Evolutionary conservation across 768 basidiomycete genomes (phyloP).

Genomic region (Kwoniella sp.): DNA sequence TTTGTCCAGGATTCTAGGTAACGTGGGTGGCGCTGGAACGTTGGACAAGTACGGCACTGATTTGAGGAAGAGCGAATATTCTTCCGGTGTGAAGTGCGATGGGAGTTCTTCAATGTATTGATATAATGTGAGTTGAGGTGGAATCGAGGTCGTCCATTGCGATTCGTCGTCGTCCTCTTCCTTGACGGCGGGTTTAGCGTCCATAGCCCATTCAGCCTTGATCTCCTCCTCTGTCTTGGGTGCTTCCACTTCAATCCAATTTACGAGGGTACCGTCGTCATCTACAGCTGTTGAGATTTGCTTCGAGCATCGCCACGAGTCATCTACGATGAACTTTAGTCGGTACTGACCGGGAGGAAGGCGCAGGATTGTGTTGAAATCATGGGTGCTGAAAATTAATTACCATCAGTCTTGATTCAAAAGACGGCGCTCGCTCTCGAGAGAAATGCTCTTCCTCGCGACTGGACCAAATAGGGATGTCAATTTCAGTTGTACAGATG

Average conservation of each 20-base stretch:
- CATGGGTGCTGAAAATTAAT: constrained; percentile 54
- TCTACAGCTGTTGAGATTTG: constrained; percentile 83
- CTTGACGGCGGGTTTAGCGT: constrained; percentile 35
- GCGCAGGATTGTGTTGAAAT: constrained; percentile 57
- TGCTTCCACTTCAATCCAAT: constrained; percentile 75
- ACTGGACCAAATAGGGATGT: neutral
- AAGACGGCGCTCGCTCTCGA: neutral
- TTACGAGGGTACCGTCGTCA: constrained; percentile 83
- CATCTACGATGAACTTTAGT: constrained; percentile 92
- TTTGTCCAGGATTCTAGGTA: constrained; percentile 90
- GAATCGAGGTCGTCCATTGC: constrained; percentile 78
- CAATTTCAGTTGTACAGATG: too few species aligned
- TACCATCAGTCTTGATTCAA: too few species aligned
- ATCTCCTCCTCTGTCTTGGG: constrained; percentile 52
- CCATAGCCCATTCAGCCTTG: constrained; percentile 49
- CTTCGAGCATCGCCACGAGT: constrained; percentile 68
- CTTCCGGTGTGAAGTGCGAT: constrained; percentile 44
- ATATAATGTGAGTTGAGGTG: constrained; percentile 73
- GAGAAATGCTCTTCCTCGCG: neutral
- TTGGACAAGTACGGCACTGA: constrained; percentile 65
- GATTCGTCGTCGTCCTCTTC: constrained; percentile 53
- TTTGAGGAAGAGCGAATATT: constrained; percentile 45
- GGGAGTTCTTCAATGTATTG: constrained; percentile 77
- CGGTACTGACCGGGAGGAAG: constrained; percentile 90
- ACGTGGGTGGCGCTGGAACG: constrained; percentile 81